Evolutionary conservation across 805 yeast genomes (phyloP), one percentile per base, ranked within the genome.

Genomic region (Yamadazyma tumulicola): DNA sequence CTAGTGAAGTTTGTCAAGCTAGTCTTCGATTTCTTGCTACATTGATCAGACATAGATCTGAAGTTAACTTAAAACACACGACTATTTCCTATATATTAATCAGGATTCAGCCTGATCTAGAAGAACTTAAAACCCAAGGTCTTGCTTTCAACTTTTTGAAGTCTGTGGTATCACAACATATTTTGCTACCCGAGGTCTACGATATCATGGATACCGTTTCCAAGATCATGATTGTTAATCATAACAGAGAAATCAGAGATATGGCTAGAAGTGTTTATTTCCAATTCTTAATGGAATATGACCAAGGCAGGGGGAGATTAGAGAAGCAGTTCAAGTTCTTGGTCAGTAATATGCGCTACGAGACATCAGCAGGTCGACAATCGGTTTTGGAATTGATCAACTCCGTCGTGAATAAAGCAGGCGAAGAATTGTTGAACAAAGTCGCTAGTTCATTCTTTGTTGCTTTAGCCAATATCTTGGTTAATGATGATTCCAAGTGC

Each of bases 231-330:
- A 81, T 93, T 18, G 89, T 95, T 1, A 86, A 85, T 57, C 96
- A 87, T 39, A 71, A 91, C 3, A 75, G 75, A 32, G 87, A 81
- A 50, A 85, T 87, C 34, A 72, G 97, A 39, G 89, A 83, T 48
- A 79, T 84, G 57, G 78, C 97, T 6, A 74, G 97, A 58, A 75
- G 85, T 44, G 78, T 84, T 2, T 93, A 79, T 54, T 83, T 78
- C 55, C 88, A 81, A 48, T 93, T 93, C 48, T 61, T 93, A 51
- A 83, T 87, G 83, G 96, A 88, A 48, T 93, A 85, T 52, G 97
- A 95, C 48, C 97, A 91, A 62, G 88, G 97, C 20, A 73, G 80
- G 48, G 88, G 91, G 4, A 75, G 86, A 44, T 56, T 93, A 31
- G 93, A 85, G 43, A 85, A 81, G 47, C 94, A 86, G 45, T 81